Percentiles rank a stretch among this genome's conserved stretches.
phyloP scores from a whole-genome alignment of 192 early-diverging fungal genomes.

The Coemansia sp. region DNA sequence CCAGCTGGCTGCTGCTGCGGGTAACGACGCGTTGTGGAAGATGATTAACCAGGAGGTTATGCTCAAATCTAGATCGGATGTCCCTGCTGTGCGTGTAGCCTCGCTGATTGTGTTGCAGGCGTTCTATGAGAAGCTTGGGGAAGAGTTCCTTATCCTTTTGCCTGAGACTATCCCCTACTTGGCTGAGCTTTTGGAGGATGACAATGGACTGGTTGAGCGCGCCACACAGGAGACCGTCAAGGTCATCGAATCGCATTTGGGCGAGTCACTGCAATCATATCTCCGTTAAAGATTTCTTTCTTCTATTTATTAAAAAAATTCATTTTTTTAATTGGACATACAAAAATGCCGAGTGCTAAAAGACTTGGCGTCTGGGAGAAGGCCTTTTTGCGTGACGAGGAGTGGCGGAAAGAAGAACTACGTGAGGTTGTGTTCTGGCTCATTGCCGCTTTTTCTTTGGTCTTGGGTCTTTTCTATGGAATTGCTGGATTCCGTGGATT shows the following conservation, averaged over 20 bases:
- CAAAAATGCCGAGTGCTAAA: no score
- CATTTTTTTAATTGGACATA: neutral
- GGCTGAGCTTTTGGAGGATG: conserved; percentile 95
- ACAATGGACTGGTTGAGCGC: conserved; percentile 81
- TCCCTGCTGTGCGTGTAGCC: conserved; percentile 69
- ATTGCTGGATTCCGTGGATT: conserved; percentile 36
- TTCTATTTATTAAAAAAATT: neutral
- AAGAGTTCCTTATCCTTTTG: conserved; percentile 89
- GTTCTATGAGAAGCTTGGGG: conserved; percentile 87
- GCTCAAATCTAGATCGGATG: conserved; percentile 75
- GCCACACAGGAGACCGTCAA: conserved; percentile 79
- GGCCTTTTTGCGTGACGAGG: conserved; percentile 43
- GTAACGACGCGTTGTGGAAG: conserved; percentile 87
- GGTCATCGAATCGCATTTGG: conserved; percentile 87
- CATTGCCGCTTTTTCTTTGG: conserved; percentile 28
- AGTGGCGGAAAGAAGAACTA: conserved; percentile 53
- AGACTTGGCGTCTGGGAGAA: conserved; percentile 37
- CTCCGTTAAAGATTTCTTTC: conserved; percentile 59
- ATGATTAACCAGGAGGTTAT: conserved; percentile 81
- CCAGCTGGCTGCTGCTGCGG: conserved; percentile 77
- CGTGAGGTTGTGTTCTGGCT: conserved; percentile 49
- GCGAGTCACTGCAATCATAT: conserved; percentile 88
- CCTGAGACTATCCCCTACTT: conserved; percentile 95
- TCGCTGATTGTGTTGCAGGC: conserved; percentile 74
- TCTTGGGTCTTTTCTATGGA: conserved; percentile 28